Percentiles rank a stretch among this genome's conserved stretches.
These are phyloP conservation scores for Tanacetum coccineum DNA, from an alignment of 129 eudicot genomes.

Conservation along the genomic window DNA sequence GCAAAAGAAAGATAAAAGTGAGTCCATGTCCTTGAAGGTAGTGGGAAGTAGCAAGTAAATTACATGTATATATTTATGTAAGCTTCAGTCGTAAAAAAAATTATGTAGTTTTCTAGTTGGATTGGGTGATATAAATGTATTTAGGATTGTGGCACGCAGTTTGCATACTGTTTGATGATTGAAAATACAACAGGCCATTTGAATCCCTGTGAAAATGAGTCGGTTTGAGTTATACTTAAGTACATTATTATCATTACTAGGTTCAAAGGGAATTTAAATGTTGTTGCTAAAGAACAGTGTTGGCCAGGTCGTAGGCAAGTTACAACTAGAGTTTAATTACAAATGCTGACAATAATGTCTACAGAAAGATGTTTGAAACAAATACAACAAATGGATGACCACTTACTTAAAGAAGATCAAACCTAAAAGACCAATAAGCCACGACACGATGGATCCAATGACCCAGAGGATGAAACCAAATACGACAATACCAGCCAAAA, in stretches of 20 bases:
- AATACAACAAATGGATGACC: slow-evolving; percentile 8
- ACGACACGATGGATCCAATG: slow-evolving; percentile 54
- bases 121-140: not conserved
- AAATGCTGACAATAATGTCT: not conserved
- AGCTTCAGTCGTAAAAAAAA: no score
- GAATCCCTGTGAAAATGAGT: not conserved
- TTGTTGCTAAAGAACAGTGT: no score
- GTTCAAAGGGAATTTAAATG: not conserved
- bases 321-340: slow-evolving; percentile 24
- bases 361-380: not conserved
- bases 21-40: not conserved
- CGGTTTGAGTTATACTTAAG: not conserved
- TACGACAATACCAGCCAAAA: slow-evolving; percentile 67
- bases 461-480: slow-evolving; percentile 42
- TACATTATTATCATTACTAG: not conserved
- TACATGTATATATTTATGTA: not conserved
- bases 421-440: slow-evolving; percentile 56
- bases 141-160: not conserved
- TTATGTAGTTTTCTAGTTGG: not conserved
- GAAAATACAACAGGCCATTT: not conserved
- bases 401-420: slow-evolving; percentile 45
- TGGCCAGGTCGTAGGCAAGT: not conserved
- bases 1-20: slow-evolving; percentile 62
- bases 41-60: not conserved
- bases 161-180: not conserved